phyloP scores from a whole-genome alignment of 306 rosid genomes.

The Dryas octopetala region DNA sequence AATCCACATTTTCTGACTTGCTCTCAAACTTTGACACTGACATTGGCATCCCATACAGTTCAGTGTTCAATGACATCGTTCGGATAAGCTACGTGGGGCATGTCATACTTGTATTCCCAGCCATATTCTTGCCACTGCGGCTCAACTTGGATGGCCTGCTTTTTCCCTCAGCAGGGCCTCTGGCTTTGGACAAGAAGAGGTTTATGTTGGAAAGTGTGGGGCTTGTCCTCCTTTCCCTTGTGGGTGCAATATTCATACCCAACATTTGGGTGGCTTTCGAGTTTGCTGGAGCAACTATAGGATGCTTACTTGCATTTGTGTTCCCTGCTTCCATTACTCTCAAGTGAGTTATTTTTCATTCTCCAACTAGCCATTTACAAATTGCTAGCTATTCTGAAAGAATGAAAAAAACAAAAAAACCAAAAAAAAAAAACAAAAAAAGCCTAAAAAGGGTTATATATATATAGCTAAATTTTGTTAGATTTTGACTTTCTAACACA shows the following conservation, averaged over 20 bases:
- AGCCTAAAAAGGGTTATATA: no score
- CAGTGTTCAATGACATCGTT: constrained; percentile 27
- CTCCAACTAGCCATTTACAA: no score
- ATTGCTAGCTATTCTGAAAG: no score
- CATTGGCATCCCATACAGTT: constrained; percentile 38
- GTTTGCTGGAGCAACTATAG: constrained; percentile 44
- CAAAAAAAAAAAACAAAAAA: no score
- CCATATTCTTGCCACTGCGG: constrained; percentile 37
- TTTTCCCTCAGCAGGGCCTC: constrained; percentile 36
- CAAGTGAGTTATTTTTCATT: constrained; percentile 19
- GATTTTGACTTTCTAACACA: not conserved
- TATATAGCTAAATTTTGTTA: no score
- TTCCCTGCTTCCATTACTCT: constrained; percentile 42
- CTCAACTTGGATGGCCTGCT: constrained; percentile 46
- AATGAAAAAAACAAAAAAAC: no score
- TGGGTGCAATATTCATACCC: constrained; percentile 46
- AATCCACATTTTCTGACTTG: constrained; percentile 34
- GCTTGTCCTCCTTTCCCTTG: constrained; percentile 21
- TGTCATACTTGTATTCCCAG: constrained; percentile 38
- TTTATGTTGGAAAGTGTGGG: constrained; percentile 25
- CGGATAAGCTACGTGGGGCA: constrained; percentile 39
- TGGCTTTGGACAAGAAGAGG: constrained; percentile 33
- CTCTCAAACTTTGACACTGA: constrained; percentile 47
- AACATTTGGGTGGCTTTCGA: constrained; percentile 48
- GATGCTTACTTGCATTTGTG: constrained; percentile 35